phyloP scores from a whole-genome alignment of 306 rosid species.

The Oxytropis ochrocephala region DNA sequence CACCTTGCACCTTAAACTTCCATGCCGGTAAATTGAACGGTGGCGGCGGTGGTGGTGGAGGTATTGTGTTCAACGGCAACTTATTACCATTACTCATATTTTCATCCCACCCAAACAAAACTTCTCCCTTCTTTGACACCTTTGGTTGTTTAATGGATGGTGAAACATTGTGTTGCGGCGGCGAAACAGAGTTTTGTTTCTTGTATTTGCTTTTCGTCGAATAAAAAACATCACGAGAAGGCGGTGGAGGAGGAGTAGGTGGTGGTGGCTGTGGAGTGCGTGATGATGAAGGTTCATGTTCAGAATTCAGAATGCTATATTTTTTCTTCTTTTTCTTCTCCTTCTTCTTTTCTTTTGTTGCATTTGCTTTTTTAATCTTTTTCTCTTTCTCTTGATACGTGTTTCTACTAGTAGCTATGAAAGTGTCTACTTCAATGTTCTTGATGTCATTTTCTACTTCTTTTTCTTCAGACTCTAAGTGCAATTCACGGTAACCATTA shows the following conservation, averaged over 20 bases:
- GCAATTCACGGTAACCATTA: conserved; percentile 22
- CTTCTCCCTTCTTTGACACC: conserved; percentile 22
- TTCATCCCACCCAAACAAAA: conserved; percentile 18
- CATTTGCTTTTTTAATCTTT: conserved; percentile 40
- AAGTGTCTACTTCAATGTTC: conserved; percentile 32
- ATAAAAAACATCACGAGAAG: conserved; percentile 37
- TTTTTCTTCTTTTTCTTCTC: conserved; percentile 58
- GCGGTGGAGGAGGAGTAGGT: conserved; percentile 45
- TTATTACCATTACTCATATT: conserved; percentile 32
- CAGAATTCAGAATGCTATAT: conserved; percentile 31
- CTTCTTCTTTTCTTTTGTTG: conserved; percentile 55
- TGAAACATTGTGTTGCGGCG: conserved; percentile 7
- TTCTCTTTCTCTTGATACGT: neutral
- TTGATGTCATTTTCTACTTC: conserved; percentile 14
- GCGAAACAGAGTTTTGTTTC: conserved; percentile 25
- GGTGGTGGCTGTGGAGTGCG: conserved; percentile 22
- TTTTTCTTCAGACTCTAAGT: neutral
- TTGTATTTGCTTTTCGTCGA: conserved; percentile 47
- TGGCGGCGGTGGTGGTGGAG: conserved; percentile 69
- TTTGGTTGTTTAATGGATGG: conserved; percentile 15
- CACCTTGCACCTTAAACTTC: conserved; percentile 59
- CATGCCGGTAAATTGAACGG: conserved; percentile 51
- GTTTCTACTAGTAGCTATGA: conserved; percentile 1
- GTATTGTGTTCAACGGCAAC: conserved; percentile 52
- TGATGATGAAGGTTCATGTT: conserved; percentile 13